phyloP scores from a whole-genome alignment of 1,284 basidiomycete genomes.

The Waitea zeae region DNA sequence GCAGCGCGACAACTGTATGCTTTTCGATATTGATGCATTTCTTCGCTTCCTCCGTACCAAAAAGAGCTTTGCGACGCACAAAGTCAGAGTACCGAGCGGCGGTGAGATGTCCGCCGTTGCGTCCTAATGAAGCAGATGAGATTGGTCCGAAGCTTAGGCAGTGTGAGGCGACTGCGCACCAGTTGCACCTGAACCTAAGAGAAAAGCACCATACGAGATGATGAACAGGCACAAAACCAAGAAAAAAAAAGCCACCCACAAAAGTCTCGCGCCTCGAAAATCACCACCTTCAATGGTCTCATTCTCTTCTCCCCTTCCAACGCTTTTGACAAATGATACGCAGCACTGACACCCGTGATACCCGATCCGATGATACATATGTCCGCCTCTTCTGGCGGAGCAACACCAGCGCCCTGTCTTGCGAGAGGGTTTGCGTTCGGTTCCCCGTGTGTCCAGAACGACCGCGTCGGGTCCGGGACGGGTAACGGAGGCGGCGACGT shows the following conservation, averaged over 20 bases:
- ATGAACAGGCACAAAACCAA: slow-evolving; percentile 2
- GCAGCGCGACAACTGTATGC: slow-evolving; percentile 30
- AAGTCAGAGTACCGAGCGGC: slow-evolving; percentile 33
- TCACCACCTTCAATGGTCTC: slow-evolving; percentile 33
- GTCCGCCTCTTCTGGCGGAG: slow-evolving; percentile 39
- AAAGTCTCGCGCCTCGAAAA: slow-evolving; percentile 65
- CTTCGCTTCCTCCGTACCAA: slow-evolving; percentile 35
- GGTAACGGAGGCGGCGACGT: slow-evolving; percentile 28
- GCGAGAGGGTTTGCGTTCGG: slow-evolving; percentile 47
- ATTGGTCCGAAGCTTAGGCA: too few relatives aligned
- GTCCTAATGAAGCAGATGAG: slow-evolving; percentile 32
- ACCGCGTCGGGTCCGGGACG: slow-evolving; percentile 39
- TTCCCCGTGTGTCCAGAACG: slow-evolving; percentile 46
- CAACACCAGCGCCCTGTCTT: slow-evolving; percentile 39
- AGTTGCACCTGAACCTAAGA: slow-evolving; percentile 65
- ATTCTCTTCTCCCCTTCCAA: slow-evolving; percentile 12
- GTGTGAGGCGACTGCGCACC: too few relatives aligned
- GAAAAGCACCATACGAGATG: too few relatives aligned
- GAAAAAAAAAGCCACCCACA: slow-evolving; percentile 29
- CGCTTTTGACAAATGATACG: slow-evolving; percentile 43
- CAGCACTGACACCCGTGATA: slow-evolving; percentile 55
- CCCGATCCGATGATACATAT: slow-evolving; percentile 66
- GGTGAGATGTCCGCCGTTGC: slow-evolving; percentile 67
- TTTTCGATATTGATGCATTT: slow-evolving; percentile 39
- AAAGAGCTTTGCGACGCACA: slow-evolving; percentile 14